These are phyloP conservation scores for Turritis glabra DNA, from an alignment of 345 rosid genomes.

Conservation along the genomic window DNA sequence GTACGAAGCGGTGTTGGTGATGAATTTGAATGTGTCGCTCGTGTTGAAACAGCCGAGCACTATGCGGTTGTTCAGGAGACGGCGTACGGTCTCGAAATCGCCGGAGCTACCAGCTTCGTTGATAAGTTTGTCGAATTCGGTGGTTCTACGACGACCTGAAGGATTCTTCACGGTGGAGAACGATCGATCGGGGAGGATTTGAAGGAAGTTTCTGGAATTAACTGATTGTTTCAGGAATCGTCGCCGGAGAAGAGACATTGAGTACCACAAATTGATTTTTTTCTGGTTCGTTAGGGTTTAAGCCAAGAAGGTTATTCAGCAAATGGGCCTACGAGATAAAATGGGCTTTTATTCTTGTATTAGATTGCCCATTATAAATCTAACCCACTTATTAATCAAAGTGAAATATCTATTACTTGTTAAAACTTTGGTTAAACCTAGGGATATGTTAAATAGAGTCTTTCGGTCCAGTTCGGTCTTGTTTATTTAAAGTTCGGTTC, in stretches of 20 bases:
- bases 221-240: constrained; percentile 4
- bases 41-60: constrained; percentile 54
- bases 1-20: constrained; percentile 44
- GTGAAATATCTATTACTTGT: too few species aligned
- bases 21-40: constrained; percentile 58
- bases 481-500: too few species aligned
- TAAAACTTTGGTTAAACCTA: too few species aligned
- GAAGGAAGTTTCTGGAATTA: constrained; percentile 10
- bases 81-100: constrained; percentile 49
- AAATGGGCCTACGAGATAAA: neutral
- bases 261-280: neutral
- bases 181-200: constrained; percentile 18
- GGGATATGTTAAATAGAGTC: too few species aligned
- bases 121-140: constrained; percentile 54
- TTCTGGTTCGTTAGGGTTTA: constrained; percentile 15
- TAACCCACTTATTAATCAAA: too few species aligned
- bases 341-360: neutral
- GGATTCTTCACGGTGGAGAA: constrained; percentile 29
- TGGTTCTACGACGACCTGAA: constrained; percentile 44
- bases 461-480: too few species aligned
- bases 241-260: constrained; percentile 31
- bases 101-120: constrained; percentile 49
- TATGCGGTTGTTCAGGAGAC: constrained; percentile 58
- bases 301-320: neutral
- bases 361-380: too few species aligned